phyloP scores from a whole-genome alignment of 129 eudicot species.

The Daucus carota region DNA sequence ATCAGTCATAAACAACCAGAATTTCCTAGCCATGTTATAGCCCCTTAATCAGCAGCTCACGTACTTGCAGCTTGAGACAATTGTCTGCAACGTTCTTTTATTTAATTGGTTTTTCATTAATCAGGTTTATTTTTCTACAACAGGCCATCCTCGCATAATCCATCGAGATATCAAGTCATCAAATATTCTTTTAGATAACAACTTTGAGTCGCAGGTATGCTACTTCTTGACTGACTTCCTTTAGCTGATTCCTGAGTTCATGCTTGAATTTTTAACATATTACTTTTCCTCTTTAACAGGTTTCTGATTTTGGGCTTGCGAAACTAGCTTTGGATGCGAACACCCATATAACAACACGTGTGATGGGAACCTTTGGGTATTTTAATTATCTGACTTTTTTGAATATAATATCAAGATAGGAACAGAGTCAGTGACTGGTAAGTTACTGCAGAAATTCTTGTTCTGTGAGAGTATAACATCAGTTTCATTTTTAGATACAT shows the following conservation, averaged over 20 bases:
- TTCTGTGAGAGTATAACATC: neutral
- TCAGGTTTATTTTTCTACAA: conserved; percentile 9
- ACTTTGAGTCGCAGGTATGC: conserved; percentile 79
- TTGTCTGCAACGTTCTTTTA: neutral
- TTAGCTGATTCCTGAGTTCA: neutral
- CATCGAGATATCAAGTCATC: conserved; percentile 97
- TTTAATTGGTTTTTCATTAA: neutral
- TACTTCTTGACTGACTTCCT: conserved; percentile 3
- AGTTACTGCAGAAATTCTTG: neutral
- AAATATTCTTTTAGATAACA: conserved; percentile 77
- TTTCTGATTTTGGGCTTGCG: conserved; percentile 96
- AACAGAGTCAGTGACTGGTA: neutral
- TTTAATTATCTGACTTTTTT: neutral
- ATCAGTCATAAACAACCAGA: neutral
- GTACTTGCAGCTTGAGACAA: neutral
- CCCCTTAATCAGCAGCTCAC: conserved; percentile 7
- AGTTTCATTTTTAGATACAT: conserved; percentile 51
- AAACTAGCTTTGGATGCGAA: conserved; percentile 66
- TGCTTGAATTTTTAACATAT: conserved; percentile 12
- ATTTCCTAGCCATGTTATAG: neutral
- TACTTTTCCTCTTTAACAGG: conserved; percentile 30
- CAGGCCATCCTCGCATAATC: conserved; percentile 89
- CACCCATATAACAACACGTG: conserved; percentile 86
- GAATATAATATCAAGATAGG: neutral
- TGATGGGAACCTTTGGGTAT: conserved; percentile 98